phyloP scores from a whole-genome alignment of 108 stramenopile species.

The Bacterosira constricta region DNA sequence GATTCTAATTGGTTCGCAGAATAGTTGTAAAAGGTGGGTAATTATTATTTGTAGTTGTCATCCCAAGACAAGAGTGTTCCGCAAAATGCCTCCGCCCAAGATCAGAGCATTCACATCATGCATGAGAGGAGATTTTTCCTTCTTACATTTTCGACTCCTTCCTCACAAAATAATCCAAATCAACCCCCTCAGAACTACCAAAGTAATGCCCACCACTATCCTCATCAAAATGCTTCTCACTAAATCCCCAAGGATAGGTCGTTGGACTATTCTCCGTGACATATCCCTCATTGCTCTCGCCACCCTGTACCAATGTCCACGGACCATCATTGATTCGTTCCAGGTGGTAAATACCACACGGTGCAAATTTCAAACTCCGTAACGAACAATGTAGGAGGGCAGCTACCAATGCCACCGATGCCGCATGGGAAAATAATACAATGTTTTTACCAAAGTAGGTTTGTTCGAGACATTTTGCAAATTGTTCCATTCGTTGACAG shows the following conservation, averaged over 20 bases:
- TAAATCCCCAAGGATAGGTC: slow-evolving; percentile 44
- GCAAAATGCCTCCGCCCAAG: no score
- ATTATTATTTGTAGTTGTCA: no score
- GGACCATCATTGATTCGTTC: slow-evolving; percentile 11
- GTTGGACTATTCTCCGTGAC: slow-evolving; percentile 35
- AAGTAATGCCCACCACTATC: background rate
- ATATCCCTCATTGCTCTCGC: slow-evolving; percentile 26
- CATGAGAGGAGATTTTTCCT: background rate
- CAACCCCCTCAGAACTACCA: slow-evolving; percentile 28
- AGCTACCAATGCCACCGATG: slow-evolving; percentile 37
- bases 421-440: slow-evolving; percentile 42
- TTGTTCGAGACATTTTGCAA: slow-evolving; percentile 17
- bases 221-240: slow-evolving; percentile 27
- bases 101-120: no score
- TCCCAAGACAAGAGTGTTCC: no score
- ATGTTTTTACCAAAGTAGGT: slow-evolving; percentile 19
- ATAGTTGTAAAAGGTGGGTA: no score
- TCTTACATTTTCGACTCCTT: slow-evolving; percentile 9
- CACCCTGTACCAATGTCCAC: slow-evolving; percentile 27
- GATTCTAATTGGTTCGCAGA: no score
- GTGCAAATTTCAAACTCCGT: slow-evolving; percentile 37
- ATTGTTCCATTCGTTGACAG: slow-evolving; percentile 20
- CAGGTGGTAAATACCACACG: slow-evolving; percentile 39
- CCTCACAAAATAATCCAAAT: slow-evolving; percentile 42
- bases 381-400: slow-evolving; percentile 30